A percentile compares a stretch with the other conserved stretches of the same genome.
Conservation (phyloP, 495 filamentous ascomycete genomes). For the Penicillium robsamsonii region DNA sequence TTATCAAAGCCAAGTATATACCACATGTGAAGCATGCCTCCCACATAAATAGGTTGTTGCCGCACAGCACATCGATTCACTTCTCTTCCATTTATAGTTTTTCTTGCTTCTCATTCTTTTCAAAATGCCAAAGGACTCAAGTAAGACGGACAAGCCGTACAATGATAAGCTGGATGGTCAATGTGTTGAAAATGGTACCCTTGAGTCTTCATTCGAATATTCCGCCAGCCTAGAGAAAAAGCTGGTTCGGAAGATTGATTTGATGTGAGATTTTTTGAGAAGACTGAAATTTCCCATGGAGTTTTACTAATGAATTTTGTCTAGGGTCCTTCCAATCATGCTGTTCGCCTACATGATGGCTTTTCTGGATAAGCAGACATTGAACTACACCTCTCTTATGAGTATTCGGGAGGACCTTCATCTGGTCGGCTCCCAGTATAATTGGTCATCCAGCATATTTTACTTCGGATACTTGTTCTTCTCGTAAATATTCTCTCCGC, state of each 20-base stretch:
- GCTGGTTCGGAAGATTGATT: constrained; percentile 27
- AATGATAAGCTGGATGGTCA: constrained; percentile 4
- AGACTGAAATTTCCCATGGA: background rate
- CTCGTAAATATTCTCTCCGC: constrained; percentile 31
- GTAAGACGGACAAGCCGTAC: background rate
- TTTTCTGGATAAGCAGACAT: constrained; percentile 54
- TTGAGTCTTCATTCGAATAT: constrained; percentile 13
- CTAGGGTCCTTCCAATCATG: constrained; percentile 28
- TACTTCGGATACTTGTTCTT: constrained; percentile 58
- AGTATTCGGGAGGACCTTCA: constrained; percentile 42
- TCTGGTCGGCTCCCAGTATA: constrained; percentile 51
- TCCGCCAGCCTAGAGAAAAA: constrained; percentile 20
- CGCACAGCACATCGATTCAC: background rate
- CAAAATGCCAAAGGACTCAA: background rate
- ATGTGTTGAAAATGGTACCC: constrained; percentile 19
- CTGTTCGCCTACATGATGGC: constrained; percentile 39
- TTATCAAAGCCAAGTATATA: background rate
- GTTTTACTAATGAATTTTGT: background rate
- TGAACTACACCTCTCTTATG: constrained; percentile 38
- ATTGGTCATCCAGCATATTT: constrained; percentile 52
- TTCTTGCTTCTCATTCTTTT: background rate
- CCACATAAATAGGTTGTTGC: constrained; percentile 5
- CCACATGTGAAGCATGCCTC: background rate
- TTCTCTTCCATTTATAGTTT: background rate
- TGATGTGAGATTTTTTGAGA: constrained; percentile 11